These are phyloP conservation scores for Perkinsus olseni DNA, from an alignment of 169 alveolate genomes.

Conservation along the genomic window DNA sequence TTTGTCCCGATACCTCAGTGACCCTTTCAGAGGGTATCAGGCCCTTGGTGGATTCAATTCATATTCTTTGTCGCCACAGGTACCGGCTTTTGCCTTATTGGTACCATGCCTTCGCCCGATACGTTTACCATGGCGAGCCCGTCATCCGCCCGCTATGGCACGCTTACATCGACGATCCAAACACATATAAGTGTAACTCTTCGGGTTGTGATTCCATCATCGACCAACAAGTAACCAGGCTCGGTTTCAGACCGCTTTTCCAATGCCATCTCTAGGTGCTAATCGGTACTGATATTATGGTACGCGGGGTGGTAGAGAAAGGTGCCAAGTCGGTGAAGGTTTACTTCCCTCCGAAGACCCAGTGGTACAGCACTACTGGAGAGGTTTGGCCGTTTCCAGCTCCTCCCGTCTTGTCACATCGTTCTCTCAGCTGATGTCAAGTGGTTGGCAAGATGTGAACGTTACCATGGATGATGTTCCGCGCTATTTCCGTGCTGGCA, in stretches of 20 bases:
- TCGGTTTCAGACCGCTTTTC: neutral
- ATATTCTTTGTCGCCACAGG: neutral
- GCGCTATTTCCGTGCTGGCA: neutral
- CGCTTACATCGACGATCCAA: neutral
- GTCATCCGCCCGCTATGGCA: neutral
- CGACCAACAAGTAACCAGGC: neutral
- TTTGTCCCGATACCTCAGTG: no score
- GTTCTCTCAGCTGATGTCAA: neutral
- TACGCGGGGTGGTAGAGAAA: neutral
- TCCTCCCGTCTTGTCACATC: neutral
- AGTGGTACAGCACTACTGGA: neutral
- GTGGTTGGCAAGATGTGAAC: neutral
- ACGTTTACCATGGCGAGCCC: neutral
- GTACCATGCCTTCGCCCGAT: neutral
- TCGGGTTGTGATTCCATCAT: neutral
- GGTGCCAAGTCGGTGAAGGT: neutral
- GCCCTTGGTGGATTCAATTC: no score
- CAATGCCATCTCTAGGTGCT: neutral
- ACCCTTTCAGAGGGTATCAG: no score
- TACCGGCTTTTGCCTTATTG: neutral
- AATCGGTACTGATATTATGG: neutral
- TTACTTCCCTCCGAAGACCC: neutral
- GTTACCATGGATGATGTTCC: neutral
- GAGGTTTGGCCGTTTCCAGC: neutral
- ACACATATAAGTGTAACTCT: neutral